Percentiles rank a stretch among this genome's conserved stretches.
Conservation (phyloP, 805 yeast genomes). For the Candida ponderosae region DNA sequence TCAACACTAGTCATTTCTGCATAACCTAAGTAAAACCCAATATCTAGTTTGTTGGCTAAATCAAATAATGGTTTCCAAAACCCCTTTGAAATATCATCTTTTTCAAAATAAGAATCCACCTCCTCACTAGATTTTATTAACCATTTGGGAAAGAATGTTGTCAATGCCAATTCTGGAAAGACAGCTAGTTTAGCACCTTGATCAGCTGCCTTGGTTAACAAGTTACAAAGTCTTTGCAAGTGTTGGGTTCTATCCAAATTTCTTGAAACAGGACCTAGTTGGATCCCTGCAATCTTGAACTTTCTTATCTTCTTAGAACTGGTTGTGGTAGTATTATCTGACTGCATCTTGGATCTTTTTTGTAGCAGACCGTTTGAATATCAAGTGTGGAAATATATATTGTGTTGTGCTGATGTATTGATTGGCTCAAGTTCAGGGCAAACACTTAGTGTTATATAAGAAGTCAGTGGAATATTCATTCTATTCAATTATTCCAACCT, state of each 20-base stretch:
- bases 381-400: too few relatives aligned
- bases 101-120: constrained; percentile 27
- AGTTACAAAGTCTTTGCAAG: constrained; percentile 21
- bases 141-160: constrained; percentile 31
- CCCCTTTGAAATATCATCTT: constrained; percentile 23
- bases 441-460: too few relatives aligned
- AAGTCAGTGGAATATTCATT: too few relatives aligned
- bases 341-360: too few relatives aligned
- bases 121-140: constrained; percentile 25
- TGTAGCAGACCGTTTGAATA: too few relatives aligned
- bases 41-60: constrained; percentile 19
- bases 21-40: constrained; percentile 28
- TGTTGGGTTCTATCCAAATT: constrained; percentile 21
- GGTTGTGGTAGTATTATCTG: too few relatives aligned
- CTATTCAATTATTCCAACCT: too few relatives aligned
- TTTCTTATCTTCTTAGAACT: too few relatives aligned
- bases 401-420: too few relatives aligned
- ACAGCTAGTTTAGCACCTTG: constrained; percentile 25
- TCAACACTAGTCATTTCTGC: constrained; percentile 31
- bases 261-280: constrained; percentile 27
- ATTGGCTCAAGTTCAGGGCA: too few relatives aligned
- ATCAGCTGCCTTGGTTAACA: constrained; percentile 23
- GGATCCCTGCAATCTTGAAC: constrained; percentile 26
- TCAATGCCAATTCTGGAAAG: constrained; percentile 28
- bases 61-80: constrained; percentile 24